Conservation (phyloP, 2,329 filamentous ascomycete genomes). For the Neofusicoccum sp. region DNA sequence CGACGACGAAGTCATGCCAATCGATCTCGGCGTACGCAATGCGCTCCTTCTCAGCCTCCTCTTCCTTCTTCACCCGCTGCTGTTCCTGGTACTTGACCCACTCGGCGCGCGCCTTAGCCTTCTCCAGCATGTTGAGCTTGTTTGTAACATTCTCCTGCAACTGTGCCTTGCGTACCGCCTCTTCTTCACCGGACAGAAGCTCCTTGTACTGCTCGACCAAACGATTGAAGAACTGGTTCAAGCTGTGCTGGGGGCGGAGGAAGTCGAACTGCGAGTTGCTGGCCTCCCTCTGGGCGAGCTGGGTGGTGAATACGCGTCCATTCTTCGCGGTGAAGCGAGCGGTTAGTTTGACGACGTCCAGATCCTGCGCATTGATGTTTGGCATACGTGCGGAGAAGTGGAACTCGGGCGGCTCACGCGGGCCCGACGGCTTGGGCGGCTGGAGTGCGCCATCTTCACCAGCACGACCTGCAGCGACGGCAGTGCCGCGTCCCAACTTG, state of each 20-base stretch:
- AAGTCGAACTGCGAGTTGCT: constrained; percentile 97
- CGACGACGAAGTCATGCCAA: constrained; percentile 96
- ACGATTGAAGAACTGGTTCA: constrained; percentile 93
- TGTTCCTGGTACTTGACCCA: constrained; percentile 83
- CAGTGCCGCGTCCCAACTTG: constrained; percentile 77
- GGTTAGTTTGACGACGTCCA: constrained; percentile 73
- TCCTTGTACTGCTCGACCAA: constrained; percentile 92
- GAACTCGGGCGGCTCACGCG: constrained; percentile 82
- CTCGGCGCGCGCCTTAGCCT: constrained; percentile 83
- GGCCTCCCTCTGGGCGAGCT: constrained; percentile 83
- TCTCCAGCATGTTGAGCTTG: constrained; percentile 76
- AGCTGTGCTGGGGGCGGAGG: constrained; percentile 88
- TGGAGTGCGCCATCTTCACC: constrained; percentile 61
- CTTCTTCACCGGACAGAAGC: constrained; percentile 70
- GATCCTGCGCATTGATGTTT: constrained; percentile 91
- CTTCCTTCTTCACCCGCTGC: constrained; percentile 86
- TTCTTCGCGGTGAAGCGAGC: constrained; percentile 93
- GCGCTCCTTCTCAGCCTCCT: constrained; percentile 81
- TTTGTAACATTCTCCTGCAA: constrained; percentile 75
- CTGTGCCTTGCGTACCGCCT: constrained; percentile 72
- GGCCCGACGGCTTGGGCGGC: constrained; percentile 74
- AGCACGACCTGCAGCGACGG: constrained; percentile 73
- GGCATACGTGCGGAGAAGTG: constrained; percentile 96
- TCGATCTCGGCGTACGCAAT: constrained; percentile 82
- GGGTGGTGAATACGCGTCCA: constrained; percentile 88